Conservation (phyloP, 768 basidiomycete species). For the Suillus spraguei region DNA sequence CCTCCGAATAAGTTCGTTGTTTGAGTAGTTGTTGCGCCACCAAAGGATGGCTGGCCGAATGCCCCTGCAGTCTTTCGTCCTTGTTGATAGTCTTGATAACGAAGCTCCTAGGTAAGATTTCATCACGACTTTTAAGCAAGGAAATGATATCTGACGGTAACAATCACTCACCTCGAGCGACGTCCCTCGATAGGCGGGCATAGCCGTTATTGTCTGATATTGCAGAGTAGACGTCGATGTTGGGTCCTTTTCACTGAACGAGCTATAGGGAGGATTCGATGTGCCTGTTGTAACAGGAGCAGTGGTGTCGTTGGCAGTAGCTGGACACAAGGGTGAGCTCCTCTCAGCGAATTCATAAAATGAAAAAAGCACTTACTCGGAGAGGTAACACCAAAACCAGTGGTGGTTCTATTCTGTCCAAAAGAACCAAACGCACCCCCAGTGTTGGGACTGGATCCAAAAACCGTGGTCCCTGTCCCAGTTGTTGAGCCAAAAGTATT, state of each 20-base stretch:
- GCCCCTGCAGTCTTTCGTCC: conserved; percentile 69
- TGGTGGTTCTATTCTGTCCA: conserved; percentile 51
- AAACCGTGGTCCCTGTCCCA: conserved; percentile 36
- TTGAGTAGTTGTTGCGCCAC: conserved; percentile 26
- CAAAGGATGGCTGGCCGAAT: conserved; percentile 53
- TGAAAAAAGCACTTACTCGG: conserved; percentile 29
- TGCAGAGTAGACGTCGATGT: conserved; percentile 50
- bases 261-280: conserved; percentile 61
- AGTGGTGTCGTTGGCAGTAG: conserved; percentile 32
- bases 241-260: conserved; percentile 68
- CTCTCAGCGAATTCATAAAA: conserved; percentile 8
- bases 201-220: conserved; percentile 82
- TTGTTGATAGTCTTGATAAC: conserved; percentile 75
- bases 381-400: conserved; percentile 44
- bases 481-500: conserved; percentile 43
- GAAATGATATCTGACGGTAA: conserved; percentile 17
- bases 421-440: conserved; percentile 55
- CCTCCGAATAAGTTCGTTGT: conserved; percentile 30
- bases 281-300: conserved; percentile 66
- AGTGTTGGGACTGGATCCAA: conserved; percentile 36
- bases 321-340: conserved; percentile 25
- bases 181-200: conserved; percentile 74
- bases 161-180: conserved; percentile 67
- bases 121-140: not conserved
- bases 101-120: conserved; percentile 56